Evolutionary conservation across 139 green algal genomes (phyloP).

Genomic region (Coccomyxa sp.): DNA sequence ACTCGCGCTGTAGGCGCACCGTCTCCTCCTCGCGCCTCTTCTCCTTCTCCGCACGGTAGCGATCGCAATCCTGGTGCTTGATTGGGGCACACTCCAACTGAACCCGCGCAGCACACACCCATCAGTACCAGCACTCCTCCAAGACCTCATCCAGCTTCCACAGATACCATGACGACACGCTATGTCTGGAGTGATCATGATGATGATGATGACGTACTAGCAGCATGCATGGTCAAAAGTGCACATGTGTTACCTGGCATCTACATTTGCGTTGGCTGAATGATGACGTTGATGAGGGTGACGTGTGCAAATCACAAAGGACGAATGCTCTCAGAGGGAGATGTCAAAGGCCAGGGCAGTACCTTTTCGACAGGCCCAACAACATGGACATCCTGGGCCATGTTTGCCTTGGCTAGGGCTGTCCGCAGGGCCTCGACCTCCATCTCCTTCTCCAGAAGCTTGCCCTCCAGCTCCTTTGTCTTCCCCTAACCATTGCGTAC

Average conservation of each 20-base stretch:
- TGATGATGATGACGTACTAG: too few species aligned
- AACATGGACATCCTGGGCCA: background rate
- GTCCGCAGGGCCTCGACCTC: constrained; percentile 11
- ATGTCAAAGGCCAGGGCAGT: too few species aligned
- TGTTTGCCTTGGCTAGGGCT: background rate
- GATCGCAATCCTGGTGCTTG: background rate
- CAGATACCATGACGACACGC: too few species aligned
- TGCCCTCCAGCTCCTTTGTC: background rate
- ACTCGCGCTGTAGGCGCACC: constrained; percentile 7
- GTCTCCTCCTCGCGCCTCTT: constrained; percentile 3
- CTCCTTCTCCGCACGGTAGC: background rate
- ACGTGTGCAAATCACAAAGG: too few species aligned
- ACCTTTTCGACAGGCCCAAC: too few species aligned
- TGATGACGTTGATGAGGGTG: too few species aligned
- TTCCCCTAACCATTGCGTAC: background rate
- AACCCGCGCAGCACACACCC: constrained; percentile 3
- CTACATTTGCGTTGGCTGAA: too few species aligned
- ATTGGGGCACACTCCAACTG: background rate
- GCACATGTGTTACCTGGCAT: too few species aligned
- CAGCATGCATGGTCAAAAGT: too few species aligned
- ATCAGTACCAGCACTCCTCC: constrained; percentile 1
- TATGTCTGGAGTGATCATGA: too few species aligned
- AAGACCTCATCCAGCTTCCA: background rate
- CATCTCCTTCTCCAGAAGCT: constrained; percentile 5
- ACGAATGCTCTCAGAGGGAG: too few species aligned